Percentiles rank a stretch among this genome's conserved stretches.
phyloP scores from a whole-genome alignment of 2,329 filamentous ascomycete genomes.

The Aspergillus amoenus region DNA sequence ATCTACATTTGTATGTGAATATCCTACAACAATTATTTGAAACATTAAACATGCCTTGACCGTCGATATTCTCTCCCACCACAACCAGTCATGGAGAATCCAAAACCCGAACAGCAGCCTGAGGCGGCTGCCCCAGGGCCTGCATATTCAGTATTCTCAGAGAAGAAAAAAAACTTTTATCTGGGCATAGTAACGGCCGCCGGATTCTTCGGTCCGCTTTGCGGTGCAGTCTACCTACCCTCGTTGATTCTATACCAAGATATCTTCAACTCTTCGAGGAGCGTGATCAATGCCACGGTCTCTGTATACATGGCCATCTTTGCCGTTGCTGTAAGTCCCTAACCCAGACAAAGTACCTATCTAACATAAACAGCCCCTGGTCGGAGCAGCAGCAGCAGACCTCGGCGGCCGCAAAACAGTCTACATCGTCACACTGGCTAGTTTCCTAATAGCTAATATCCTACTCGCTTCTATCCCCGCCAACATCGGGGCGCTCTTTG shows the following conservation, averaged over 20 bases:
- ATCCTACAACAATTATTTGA: no score
- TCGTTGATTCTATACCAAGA: conserved; percentile 39
- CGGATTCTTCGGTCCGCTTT: conserved; percentile 45
- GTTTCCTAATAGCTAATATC: conserved; percentile 42
- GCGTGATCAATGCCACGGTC: conserved; percentile 46
- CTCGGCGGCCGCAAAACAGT: conserved; percentile 41
- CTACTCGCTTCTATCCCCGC: conserved; percentile 41
- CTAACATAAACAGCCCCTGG: conserved; percentile 32
- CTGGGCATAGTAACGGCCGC: conserved; percentile 41
- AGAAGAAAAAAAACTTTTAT: conserved; percentile 37
- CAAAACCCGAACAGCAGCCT: no score
- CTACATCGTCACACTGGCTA: conserved; percentile 41
- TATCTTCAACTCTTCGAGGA: conserved; percentile 37
- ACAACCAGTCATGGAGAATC: no score
- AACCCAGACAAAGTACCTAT: background rate
- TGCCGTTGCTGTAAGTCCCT: conserved; percentile 34
- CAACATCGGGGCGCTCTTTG: conserved; percentile 39
- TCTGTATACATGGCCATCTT: conserved; percentile 48
- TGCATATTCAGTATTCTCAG: conserved; percentile 41
- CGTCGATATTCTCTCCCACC: no score
- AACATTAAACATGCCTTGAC: no score
- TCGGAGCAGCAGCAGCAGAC: conserved; percentile 44
- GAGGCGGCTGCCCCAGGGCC: background rate
- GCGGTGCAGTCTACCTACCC: conserved; percentile 48
- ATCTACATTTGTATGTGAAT: no score